phyloP scores from a whole-genome alignment of 495 filamentous ascomycete genomes.

The Annulohypoxylon moriforme region DNA sequence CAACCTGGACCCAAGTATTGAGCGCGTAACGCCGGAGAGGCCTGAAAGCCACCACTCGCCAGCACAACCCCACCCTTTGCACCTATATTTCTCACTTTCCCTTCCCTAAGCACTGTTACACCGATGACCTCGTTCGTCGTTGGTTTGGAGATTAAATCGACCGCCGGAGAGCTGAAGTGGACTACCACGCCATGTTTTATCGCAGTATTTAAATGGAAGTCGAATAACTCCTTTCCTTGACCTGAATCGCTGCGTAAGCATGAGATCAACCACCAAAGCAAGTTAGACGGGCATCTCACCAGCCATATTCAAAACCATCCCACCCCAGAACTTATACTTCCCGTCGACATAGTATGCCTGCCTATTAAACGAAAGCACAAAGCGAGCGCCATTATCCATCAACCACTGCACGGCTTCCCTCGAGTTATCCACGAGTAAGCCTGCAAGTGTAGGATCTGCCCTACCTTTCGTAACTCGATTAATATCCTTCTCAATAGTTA shows the following conservation, averaged over 20 bases:
- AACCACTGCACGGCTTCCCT: conserved; percentile 66
- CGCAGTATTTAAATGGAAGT: conserved; percentile 59
- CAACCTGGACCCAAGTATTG: conserved; percentile 71
- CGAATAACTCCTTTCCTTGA: conserved; percentile 65
- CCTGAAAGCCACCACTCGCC: conserved; percentile 71
- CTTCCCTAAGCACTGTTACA: conserved; percentile 49
- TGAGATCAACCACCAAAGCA: neutral
- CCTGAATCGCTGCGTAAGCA: conserved; percentile 15
- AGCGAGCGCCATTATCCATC: conserved; percentile 61
- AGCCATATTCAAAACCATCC: conserved; percentile 64
- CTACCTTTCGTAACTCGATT: conserved; percentile 61
- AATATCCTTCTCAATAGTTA: conserved; percentile 54
- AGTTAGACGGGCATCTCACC: conserved; percentile 53
- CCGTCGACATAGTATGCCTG: conserved; percentile 69
- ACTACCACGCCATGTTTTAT: conserved; percentile 54
- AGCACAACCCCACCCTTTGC: conserved; percentile 61
- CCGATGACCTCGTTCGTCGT: conserved; percentile 52
- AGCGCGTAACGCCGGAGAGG: conserved; percentile 62
- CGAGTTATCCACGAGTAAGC: conserved; percentile 60
- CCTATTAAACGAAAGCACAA: conserved; percentile 69
- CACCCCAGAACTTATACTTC: conserved; percentile 71
- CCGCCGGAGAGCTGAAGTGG: conserved; percentile 58
- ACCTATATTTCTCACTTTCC: conserved; percentile 47
- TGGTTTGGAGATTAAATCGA: conserved; percentile 53
- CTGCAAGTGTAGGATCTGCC: conserved; percentile 57